Evolutionary conservation across 73 alveolate species (phyloP).

Genomic region (Paramecium sonneborni): DNA sequence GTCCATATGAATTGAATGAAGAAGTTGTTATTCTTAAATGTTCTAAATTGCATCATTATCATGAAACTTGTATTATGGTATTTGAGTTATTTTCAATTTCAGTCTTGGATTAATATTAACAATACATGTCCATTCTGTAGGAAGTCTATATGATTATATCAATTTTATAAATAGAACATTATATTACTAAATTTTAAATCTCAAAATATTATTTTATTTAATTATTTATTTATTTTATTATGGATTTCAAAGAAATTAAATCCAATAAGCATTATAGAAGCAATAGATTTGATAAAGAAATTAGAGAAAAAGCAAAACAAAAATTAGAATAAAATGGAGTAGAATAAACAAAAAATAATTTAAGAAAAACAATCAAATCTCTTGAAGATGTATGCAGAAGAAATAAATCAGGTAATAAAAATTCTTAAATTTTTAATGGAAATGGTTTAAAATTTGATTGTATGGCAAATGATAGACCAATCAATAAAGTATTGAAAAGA

Average conservation of each 20-base stretch:
- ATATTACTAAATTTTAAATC: not conserved
- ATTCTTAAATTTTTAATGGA: not conserved
- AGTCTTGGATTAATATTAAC: conserved; percentile 20
- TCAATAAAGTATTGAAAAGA: not conserved
- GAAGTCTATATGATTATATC: not conserved
- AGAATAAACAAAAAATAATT: not conserved
- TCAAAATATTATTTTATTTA: too few species aligned
- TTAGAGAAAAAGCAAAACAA: not conserved
- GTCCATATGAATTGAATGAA: conserved; percentile 48
- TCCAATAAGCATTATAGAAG: not conserved
- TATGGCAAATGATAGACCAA: not conserved
- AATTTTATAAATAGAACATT: not conserved
- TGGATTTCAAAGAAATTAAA: not conserved
- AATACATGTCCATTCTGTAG: conserved; percentile 52
- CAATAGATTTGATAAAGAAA: not conserved
- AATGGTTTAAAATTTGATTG: not conserved
- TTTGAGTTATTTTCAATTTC: not conserved
- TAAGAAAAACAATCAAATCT: not conserved
- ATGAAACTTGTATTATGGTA: conserved; percentile 51
- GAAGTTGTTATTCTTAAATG: not conserved
- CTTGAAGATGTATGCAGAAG: conserved; percentile 9
- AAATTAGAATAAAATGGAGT: not conserved
- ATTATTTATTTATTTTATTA: too few species aligned
- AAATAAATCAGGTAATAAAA: not conserved
- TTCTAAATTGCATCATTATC: conserved; percentile 39